phyloP scores from a whole-genome alignment of 2,329 filamentous ascomycete species.

The Fusarium torreyae region DNA sequence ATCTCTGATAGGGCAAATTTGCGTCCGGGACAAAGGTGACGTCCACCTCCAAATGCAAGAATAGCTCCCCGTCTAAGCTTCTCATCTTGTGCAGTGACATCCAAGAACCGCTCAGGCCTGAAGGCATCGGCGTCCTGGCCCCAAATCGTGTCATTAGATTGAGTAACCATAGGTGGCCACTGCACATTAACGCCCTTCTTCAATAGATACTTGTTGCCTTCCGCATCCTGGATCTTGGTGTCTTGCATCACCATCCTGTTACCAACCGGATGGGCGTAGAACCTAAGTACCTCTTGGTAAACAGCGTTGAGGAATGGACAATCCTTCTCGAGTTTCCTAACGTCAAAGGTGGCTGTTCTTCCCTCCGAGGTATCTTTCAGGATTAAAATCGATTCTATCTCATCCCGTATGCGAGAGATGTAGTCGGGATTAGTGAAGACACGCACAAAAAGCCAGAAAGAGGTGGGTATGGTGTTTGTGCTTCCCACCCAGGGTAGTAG shows the following conservation, averaged over 20 bases:
- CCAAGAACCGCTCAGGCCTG: constrained; percentile 44
- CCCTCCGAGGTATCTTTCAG: background rate
- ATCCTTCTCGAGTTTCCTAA: constrained; percentile 53
- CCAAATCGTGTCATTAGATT: constrained; percentile 41
- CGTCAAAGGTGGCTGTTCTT: constrained; percentile 51
- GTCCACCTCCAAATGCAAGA: constrained; percentile 54
- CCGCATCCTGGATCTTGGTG: constrained; percentile 50
- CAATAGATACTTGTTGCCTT: constrained; percentile 46
- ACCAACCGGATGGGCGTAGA: constrained; percentile 56
- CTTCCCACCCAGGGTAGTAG: constrained; percentile 52
- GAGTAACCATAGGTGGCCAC: constrained; percentile 43
- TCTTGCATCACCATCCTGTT: constrained; percentile 59
- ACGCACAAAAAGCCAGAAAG: constrained; percentile 56
- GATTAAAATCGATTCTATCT: constrained; percentile 47
- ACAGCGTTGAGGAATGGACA: constrained; percentile 60
- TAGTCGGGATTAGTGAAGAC: constrained; percentile 51
- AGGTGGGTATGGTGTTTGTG: constrained; percentile 56
- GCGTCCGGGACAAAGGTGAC: constrained; percentile 53
- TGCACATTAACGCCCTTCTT: constrained; percentile 47
- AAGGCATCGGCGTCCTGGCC: constrained; percentile 40
- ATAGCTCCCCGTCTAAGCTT: constrained; percentile 45
- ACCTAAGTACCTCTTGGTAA: constrained; percentile 61
- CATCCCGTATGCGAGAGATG: constrained; percentile 48
- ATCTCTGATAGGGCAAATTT: constrained; percentile 52
- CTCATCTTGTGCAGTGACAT: constrained; percentile 33